Conservation (phyloP, 2,329 filamentous ascomycete species). For the Arthrobotrys iridis region DNA sequence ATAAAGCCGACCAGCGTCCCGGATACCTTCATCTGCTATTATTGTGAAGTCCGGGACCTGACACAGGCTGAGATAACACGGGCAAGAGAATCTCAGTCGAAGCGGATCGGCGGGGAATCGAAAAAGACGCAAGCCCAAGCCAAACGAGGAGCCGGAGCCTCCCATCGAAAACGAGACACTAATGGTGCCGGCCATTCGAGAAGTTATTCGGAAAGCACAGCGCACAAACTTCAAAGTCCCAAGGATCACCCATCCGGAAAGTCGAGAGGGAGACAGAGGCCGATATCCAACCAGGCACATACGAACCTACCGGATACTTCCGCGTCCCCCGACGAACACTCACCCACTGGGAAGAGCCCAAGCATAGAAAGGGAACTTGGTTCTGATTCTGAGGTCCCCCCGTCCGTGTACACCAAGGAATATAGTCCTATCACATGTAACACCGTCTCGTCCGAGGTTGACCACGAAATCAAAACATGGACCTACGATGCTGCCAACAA, state of each 20-base stretch:
- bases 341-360: slow-evolving; percentile 48
- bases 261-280: slow-evolving; percentile 39
- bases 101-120: slow-evolving; percentile 68
- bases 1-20: slow-evolving; percentile 77
- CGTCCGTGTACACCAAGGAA: slow-evolving; percentile 52
- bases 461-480: slow-evolving; percentile 49
- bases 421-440: slow-evolving; percentile 51
- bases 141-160: slow-evolving; percentile 78
- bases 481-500: slow-evolving; percentile 31
- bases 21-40: slow-evolving; percentile 82
- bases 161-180: slow-evolving; percentile 81
- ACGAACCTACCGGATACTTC: slow-evolving; percentile 45
- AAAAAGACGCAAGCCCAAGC: slow-evolving; percentile 45
- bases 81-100: slow-evolving; percentile 77
- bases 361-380: slow-evolving; percentile 49
- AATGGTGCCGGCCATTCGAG: slow-evolving; percentile 69
- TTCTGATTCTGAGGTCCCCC: slow-evolving; percentile 47
- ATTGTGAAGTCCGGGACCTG: slow-evolving; percentile 78
- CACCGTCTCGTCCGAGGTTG: slow-evolving; percentile 47
- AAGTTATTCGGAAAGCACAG: slow-evolving; percentile 64
- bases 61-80: slow-evolving; percentile 72
- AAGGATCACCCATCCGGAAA: slow-evolving; percentile 42
- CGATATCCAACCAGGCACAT: slow-evolving; percentile 43
- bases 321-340: slow-evolving; percentile 49
- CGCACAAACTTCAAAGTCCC: slow-evolving; percentile 60